These are phyloP conservation scores for Yamagishiella unicocca DNA, from an alignment of 139 green algal genomes.

Conservation along the genomic window DNA sequence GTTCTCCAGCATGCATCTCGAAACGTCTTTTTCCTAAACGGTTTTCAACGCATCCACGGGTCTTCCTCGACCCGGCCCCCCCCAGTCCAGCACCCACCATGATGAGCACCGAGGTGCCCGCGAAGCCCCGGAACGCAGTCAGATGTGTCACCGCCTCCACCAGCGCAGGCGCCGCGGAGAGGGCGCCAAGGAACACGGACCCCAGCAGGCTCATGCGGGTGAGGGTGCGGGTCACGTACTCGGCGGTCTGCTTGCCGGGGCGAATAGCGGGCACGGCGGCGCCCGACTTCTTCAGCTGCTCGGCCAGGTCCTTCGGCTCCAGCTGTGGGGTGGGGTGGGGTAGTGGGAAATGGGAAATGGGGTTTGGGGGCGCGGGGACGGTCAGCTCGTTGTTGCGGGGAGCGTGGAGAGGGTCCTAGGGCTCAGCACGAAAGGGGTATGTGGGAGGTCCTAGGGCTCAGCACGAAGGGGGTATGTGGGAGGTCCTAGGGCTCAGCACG, in stretches of 20 bases:
- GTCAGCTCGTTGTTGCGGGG: too few relatives aligned
- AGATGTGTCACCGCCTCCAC: slow-evolving; percentile 90
- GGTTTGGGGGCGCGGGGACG: background rate
- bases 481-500: too few relatives aligned
- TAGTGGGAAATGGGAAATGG: background rate
- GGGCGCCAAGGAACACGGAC: slow-evolving; percentile 90
- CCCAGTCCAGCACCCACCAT: slow-evolving; percentile 65
- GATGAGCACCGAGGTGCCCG: slow-evolving; percentile 96
- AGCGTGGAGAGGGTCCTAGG: too few relatives aligned
- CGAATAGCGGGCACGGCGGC: slow-evolving; percentile 93
- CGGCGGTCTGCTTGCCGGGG: slow-evolving; percentile 89
- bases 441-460: too few relatives aligned
- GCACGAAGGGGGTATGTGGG: too few relatives aligned
- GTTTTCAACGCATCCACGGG: too few relatives aligned
- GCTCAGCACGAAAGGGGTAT: too few relatives aligned
- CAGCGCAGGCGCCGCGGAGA: slow-evolving; percentile 87
- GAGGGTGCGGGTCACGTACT: slow-evolving; percentile 94
- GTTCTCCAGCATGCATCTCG: too few relatives aligned
- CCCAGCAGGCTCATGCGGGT: slow-evolving; percentile 95
- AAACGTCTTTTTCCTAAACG: too few relatives aligned
- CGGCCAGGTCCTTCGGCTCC: slow-evolving; percentile 96
- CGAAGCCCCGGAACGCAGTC: slow-evolving; percentile 96
- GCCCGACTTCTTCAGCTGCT: slow-evolving; percentile 95
- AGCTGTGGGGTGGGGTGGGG: slow-evolving; percentile 75
- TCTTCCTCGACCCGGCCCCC: background rate